Conservation (phyloP, 257 asterid species). For the Eustoma russellianum region DNA sequence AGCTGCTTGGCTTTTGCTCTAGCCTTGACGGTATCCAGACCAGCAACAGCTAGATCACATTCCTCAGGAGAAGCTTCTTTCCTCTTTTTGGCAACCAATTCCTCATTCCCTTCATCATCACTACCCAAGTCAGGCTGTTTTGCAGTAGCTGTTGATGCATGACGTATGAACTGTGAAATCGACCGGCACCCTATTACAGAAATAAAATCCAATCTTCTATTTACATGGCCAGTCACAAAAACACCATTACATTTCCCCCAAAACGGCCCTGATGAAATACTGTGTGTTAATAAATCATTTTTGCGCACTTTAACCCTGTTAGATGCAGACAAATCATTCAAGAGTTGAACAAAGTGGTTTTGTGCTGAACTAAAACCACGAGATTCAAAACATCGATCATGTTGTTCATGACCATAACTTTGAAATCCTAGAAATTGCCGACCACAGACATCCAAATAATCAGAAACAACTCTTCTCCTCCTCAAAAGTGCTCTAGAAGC, state of each 20-base stretch:
- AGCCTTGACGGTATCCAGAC: constrained; percentile 78
- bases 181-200: constrained; percentile 25
- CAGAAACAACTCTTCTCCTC: constrained; percentile 42
- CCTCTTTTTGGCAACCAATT: constrained; percentile 41
- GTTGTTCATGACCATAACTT: constrained; percentile 23
- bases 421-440: constrained; percentile 32
- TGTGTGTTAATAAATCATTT: constrained; percentile 18
- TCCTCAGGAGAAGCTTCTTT: constrained; percentile 89
- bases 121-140: constrained; percentile 53
- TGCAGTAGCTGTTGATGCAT: constrained; percentile 63
- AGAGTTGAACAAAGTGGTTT: constrained; percentile 22
- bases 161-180: constrained; percentile 32
- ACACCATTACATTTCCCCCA: constrained; percentile 25
- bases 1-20: constrained; percentile 67
- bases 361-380: constrained; percentile 27
- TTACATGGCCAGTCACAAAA: constrained; percentile 19
- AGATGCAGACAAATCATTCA: constrained; percentile 19
- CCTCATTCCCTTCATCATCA: constrained; percentile 51
- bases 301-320: constrained; percentile 19
- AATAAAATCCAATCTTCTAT: constrained; percentile 29
- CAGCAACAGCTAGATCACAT: constrained; percentile 87
- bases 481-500: constrained; percentile 58
- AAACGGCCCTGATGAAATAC: constrained; percentile 25
- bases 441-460: constrained; percentile 39
- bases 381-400: constrained; percentile 20